Conservation (phyloP, 192 early-diverging fungal genomes). For the Coemansia sp. region DNA sequence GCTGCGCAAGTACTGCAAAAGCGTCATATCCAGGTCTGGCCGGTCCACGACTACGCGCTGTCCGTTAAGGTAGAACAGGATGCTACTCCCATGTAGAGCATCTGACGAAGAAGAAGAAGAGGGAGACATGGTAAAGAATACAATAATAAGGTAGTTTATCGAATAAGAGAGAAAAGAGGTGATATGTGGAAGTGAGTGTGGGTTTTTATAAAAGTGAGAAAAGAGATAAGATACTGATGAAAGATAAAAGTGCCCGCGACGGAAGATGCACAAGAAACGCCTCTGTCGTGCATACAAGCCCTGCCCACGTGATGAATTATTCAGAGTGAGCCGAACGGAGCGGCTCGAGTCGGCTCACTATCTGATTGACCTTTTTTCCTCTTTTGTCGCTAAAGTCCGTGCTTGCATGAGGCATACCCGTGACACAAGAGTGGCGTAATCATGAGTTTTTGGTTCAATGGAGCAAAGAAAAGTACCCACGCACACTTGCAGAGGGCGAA, state of each 20-base stretch:
- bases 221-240: not conserved
- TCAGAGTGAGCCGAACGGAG: no score
- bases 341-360: no score
- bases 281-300: not conserved
- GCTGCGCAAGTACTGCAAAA: constrained; percentile 69
- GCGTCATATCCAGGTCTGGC: constrained; percentile 67
- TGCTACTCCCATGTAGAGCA: not conserved
- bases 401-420: no score
- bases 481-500: not conserved
- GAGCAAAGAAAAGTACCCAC: not conserved
- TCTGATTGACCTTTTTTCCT: no score
- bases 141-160: not conserved
- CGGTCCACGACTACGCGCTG: constrained; percentile 55
- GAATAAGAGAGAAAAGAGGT: not conserved
- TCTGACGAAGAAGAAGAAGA: not conserved
- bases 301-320: not conserved
- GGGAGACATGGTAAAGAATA: not conserved
- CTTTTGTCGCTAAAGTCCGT: not conserved
- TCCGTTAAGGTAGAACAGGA: constrained; percentile 68
- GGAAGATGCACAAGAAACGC: not conserved
- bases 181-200: no score
- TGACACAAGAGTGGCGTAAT: not conserved
- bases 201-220: not conserved
- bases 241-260: not conserved
- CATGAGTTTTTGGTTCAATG: not conserved